phyloP scores from a whole-genome alignment of 768 basidiomycete genomes.

The Russula dissimulans region DNA sequence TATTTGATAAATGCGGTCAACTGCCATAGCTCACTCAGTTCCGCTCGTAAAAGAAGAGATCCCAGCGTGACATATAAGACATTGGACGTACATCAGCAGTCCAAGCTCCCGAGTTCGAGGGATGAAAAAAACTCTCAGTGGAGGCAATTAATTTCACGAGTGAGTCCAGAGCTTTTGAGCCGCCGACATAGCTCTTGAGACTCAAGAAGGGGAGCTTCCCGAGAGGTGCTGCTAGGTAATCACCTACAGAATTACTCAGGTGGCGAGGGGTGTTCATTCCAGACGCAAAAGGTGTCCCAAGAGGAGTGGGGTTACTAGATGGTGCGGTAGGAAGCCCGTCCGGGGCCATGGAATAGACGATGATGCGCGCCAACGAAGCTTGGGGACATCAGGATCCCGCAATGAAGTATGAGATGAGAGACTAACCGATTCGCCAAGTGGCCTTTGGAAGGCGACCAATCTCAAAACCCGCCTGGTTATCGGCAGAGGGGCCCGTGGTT shows the following conservation, averaged over 20 bases:
- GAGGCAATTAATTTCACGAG: conserved; percentile 79
- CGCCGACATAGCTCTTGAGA: conserved; percentile 58
- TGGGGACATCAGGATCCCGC: conserved; percentile 8
- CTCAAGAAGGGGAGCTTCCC: conserved; percentile 36
- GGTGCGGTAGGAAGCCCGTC: conserved; percentile 48
- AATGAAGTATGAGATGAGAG: conserved; percentile 12
- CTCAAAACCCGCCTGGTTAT: conserved; percentile 65
- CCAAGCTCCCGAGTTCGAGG: conserved; percentile 79
- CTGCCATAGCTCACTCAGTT: conserved; percentile 28
- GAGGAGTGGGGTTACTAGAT: conserved; percentile 63
- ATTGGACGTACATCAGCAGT: conserved; percentile 48
- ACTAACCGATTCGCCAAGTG: conserved; percentile 63
- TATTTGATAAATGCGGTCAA: conserved; percentile 80
- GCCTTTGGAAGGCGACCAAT: conserved; percentile 63
- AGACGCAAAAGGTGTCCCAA: conserved; percentile 60
- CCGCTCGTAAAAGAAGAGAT: neutral
- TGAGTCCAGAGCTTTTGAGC: conserved; percentile 78
- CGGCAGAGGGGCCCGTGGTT: conserved; percentile 67
- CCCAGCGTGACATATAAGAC: conserved; percentile 22
- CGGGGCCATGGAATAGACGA: conserved; percentile 80
- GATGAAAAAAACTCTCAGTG: conserved; percentile 87
- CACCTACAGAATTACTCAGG: conserved; percentile 38
- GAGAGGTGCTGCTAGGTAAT: conserved; percentile 53
- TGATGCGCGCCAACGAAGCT: conserved; percentile 77
- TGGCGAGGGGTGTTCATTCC: conserved; percentile 50